Conservation (phyloP, 1,139 yeast species). For the Blastobotrys apis region DNA sequence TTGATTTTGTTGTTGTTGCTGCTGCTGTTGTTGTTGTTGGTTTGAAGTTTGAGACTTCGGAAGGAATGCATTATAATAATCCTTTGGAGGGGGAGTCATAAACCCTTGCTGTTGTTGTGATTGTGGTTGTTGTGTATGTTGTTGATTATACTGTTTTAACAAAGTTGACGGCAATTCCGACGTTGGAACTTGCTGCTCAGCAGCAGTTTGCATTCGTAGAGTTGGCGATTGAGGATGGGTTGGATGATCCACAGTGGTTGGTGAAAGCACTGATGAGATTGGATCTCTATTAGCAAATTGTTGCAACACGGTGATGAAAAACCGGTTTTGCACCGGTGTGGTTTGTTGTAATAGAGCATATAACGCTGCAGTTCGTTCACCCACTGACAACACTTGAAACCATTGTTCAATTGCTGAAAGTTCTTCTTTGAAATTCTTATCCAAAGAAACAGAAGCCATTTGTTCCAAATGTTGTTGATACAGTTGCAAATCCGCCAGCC, state of each 20-base stretch:
- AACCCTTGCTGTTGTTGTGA: slow-evolving; percentile 15
- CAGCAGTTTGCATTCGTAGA: slow-evolving; percentile 1
- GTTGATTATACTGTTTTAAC: slow-evolving; percentile 10
- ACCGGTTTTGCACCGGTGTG: slow-evolving; percentile 38
- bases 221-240: slow-evolving; percentile 10
- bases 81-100: slow-evolving; percentile 23
- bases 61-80: slow-evolving; percentile 11
- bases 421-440: slow-evolving; percentile 28
- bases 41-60: neutral
- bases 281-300: slow-evolving; percentile 33
- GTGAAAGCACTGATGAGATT: slow-evolving; percentile 28
- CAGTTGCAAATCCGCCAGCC: slow-evolving; percentile 35
- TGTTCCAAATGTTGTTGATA: slow-evolving; percentile 35
- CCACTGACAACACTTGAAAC: slow-evolving; percentile 36
- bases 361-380: slow-evolving; percentile 40
- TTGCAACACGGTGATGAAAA: slow-evolving; percentile 37
- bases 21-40: neutral
- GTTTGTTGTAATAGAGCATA: slow-evolving; percentile 37
- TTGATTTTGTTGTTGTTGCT: slow-evolving; percentile 9
- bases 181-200: slow-evolving; percentile 12
- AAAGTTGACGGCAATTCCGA: slow-evolving; percentile 11
- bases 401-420: slow-evolving; percentile 36
- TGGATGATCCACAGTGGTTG: slow-evolving; percentile 25
- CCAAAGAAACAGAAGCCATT: slow-evolving; percentile 35
- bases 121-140: slow-evolving; percentile 14